Evolutionary conservation across 2,329 filamentous ascomycete genomes (phyloP).

Genomic region (Aspergillus caelatus): DNA sequence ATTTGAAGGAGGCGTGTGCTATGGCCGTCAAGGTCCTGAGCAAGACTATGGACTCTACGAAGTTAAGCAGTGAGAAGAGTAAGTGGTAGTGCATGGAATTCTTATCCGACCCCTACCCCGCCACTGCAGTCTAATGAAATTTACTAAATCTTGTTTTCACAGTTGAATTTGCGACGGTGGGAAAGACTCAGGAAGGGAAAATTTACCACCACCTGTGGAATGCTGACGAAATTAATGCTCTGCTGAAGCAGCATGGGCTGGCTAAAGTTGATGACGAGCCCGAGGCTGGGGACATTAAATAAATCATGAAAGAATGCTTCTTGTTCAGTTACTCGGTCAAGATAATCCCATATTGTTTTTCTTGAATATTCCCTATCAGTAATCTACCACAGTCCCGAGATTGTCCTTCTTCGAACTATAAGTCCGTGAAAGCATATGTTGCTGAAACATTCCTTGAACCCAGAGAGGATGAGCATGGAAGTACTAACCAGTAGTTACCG

Average conservation of each 20-base stretch:
- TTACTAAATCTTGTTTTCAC: conserved; percentile 3
- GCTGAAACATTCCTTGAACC: conserved; percentile 6
- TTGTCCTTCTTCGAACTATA: conserved; percentile 13
- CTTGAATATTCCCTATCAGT: conserved; percentile 5
- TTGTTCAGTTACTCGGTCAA: conserved; percentile 31
- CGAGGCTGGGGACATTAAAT: conserved; percentile 57
- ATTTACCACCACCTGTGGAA: conserved; percentile 98
- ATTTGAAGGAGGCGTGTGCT: conserved; percentile 91
- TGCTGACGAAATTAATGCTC: conserved; percentile 90
- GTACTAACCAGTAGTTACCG: conserved; percentile 4
- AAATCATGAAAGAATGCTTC: conserved; percentile 31
- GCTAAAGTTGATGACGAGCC: conserved; percentile 76
- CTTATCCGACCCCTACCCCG: not conserved
- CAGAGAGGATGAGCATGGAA: conserved; percentile 16
- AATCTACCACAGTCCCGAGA: conserved; percentile 3
- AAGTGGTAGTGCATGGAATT: conserved; percentile 44
- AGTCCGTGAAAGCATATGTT: conserved; percentile 3
- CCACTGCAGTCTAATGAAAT: not conserved
- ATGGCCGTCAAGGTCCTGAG: conserved; percentile 98
- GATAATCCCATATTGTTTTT: conserved; percentile 29
- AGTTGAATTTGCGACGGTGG: conserved; percentile 99
- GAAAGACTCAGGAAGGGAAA: conserved; percentile 90
- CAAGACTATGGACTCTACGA: conserved; percentile 99
- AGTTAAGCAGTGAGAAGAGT: conserved; percentile 99
- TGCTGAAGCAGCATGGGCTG: conserved; percentile 93